phyloP scores from a whole-genome alignment of 345 rosid genomes.

The Sonneratia caseolaris region DNA sequence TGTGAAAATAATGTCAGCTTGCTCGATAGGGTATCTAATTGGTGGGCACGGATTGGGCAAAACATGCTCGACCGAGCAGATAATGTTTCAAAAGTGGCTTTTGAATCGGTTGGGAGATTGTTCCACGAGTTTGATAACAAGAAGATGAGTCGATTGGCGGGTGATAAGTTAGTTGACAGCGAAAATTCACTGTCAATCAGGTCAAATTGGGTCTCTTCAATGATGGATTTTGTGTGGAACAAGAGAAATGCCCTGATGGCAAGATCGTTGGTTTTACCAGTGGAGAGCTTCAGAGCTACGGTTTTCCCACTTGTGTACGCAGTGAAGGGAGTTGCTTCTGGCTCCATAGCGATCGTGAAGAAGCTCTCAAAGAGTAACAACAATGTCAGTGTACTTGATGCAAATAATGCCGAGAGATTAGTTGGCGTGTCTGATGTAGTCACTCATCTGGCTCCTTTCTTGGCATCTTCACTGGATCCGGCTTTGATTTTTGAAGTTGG shows the following conservation, averaged over 20 bases:
- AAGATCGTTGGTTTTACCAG: conserved; percentile 73
- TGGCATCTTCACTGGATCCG: conserved; percentile 91
- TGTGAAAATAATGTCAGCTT: conserved; percentile 79
- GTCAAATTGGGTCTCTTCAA: conserved; percentile 85
- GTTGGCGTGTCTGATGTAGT: conserved; percentile 85
- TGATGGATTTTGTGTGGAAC: conserved; percentile 78
- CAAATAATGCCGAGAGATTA: conserved; percentile 64
- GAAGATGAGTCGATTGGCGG: conserved; percentile 88
- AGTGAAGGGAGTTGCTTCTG: conserved; percentile 85
- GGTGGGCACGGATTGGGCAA: conserved; percentile 83
- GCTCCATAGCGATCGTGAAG: conserved; percentile 63
- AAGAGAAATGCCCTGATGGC: conserved; percentile 71
- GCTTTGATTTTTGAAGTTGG: conserved; percentile 94
- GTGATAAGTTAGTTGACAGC: conserved; percentile 91
- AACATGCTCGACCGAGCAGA: conserved; percentile 83
- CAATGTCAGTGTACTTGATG: conserved; percentile 40
- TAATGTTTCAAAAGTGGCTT: conserved; percentile 83
- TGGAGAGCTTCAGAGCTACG: conserved; percentile 78
- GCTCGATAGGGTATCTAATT: conserved; percentile 69
- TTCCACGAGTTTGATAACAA: conserved; percentile 88
- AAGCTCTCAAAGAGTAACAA: conserved; percentile 53
- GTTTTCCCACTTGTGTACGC: conserved; percentile 82
- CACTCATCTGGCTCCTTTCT: conserved; percentile 78
- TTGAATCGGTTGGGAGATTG: conserved; percentile 83
- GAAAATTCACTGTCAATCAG: conserved; percentile 87